phyloP scores from a whole-genome alignment of 306 rosid species.

The Trifolium subterraneum region DNA sequence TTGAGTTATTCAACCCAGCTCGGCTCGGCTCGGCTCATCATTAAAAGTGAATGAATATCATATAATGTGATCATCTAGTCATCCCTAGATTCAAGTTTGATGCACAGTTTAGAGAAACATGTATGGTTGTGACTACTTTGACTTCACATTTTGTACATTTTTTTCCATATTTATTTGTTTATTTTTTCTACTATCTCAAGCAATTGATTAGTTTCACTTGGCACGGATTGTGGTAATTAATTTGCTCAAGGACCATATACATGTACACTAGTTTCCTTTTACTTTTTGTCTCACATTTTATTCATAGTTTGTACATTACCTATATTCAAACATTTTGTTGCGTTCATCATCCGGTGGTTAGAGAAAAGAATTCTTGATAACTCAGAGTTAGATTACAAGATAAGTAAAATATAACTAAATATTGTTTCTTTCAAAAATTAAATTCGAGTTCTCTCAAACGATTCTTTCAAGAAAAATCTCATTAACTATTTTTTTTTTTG shows the following conservation, averaged over 20 bases:
- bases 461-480: no score
- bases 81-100: neutral
- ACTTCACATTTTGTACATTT: slow-evolving; percentile 52
- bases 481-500: no score
- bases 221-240: slow-evolving; percentile 15
- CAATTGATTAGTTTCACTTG: slow-evolving; percentile 45
- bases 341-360: no score
- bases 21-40: no score
- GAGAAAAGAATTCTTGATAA: no score
- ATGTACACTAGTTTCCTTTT: neutral
- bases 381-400: no score
- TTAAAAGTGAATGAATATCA: neutral
- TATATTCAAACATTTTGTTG: no score
- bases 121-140: slow-evolving; percentile 16
- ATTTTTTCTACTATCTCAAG: slow-evolving; percentile 35
- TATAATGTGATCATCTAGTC: slow-evolving; percentile 22
- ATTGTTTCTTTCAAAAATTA: no score
- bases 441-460: no score
- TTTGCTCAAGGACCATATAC: slow-evolving; percentile 18
- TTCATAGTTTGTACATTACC: neutral
- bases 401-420: no score
- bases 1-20: no score
- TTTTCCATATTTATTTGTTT: slow-evolving; percentile 48
- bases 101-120: neutral
- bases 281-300: neutral